These are phyloP conservation scores for Parathielavia hyrcaniae DNA, from an alignment of 495 filamentous ascomycete species.

Conservation along the genomic window DNA sequence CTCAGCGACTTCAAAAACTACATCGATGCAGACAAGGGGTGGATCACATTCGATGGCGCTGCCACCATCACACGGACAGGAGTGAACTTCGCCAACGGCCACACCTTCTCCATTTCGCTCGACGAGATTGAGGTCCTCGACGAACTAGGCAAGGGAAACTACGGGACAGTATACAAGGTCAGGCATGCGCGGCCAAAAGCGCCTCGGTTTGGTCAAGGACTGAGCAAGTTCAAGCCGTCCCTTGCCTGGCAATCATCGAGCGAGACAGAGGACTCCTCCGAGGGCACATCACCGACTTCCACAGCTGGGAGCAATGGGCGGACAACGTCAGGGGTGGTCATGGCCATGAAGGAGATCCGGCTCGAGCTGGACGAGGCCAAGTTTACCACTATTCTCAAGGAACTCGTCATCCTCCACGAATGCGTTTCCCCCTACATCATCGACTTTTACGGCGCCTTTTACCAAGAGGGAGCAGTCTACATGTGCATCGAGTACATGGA, in stretches of 20 bases:
- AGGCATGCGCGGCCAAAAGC: slow-evolving; percentile 74
- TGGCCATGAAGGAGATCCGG: slow-evolving; percentile 99
- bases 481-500: slow-evolving; percentile 99
- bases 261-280: slow-evolving; percentile 25
- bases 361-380: slow-evolving; percentile 94
- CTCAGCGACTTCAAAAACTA: slow-evolving; percentile 90
- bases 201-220: slow-evolving; percentile 70
- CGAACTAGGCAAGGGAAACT: slow-evolving; percentile 96
- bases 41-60: slow-evolving; percentile 87
- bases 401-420: slow-evolving; percentile 91
- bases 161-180: slow-evolving; percentile 96
- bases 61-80: slow-evolving; percentile 81
- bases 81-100: slow-evolving; percentile 85
- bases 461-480: slow-evolving; percentile 97
- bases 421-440: slow-evolving; percentile 94
- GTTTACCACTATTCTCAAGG: slow-evolving; percentile 96
- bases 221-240: slow-evolving; percentile 53
- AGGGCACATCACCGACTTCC: slow-evolving; percentile 17
- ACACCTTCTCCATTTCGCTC: slow-evolving; percentile 86
- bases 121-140: slow-evolving; percentile 94
- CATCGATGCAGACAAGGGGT: slow-evolving; percentile 86
- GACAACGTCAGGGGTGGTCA: slow-evolving; percentile 61
- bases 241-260: slow-evolving; percentile 26
- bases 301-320: slow-evolving; percentile 19
- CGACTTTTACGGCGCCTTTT: slow-evolving; percentile 98